phyloP scores from a whole-genome alignment of 805 yeast genomes.

The Hanseniaspora taiwanica region DNA sequence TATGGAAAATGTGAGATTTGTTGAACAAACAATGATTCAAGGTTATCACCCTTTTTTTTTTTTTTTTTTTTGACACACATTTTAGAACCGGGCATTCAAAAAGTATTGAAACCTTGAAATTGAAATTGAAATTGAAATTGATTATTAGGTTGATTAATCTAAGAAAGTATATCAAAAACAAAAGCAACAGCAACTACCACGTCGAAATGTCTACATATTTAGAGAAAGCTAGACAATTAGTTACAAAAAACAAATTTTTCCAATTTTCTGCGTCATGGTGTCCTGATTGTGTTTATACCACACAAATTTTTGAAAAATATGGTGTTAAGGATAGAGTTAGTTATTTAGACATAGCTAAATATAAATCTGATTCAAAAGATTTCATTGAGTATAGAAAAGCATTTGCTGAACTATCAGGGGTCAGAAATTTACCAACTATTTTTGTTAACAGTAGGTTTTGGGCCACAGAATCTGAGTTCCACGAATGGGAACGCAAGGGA shows the following conservation, averaged over 20 bases:
- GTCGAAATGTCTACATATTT: slow-evolving; percentile 3
- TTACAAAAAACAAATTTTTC: slow-evolving; percentile 29
- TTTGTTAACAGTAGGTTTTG: slow-evolving; percentile 21
- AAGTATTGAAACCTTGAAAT: too few relatives aligned
- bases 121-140: too few relatives aligned
- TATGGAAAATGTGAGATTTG: too few relatives aligned
- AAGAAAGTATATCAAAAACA: not conserved
- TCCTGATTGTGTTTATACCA: slow-evolving; percentile 61
- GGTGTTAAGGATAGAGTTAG: slow-evolving; percentile 36
- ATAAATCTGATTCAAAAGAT: slow-evolving; percentile 11
- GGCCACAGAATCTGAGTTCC: slow-evolving; percentile 23
- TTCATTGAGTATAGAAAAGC: slow-evolving; percentile 22
- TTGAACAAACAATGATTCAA: too few relatives aligned
- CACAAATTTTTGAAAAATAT: slow-evolving; percentile 39
- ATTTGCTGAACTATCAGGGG: slow-evolving; percentile 17
- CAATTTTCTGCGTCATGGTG: slow-evolving; percentile 67
- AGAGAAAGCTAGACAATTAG: slow-evolving; percentile 5
- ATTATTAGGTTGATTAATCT: too few relatives aligned
- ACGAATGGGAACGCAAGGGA: slow-evolving; percentile 16
- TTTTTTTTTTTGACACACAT: too few relatives aligned
- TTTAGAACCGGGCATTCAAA: too few relatives aligned
- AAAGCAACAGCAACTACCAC: not conserved
- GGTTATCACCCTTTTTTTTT: too few relatives aligned
- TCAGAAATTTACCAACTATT: slow-evolving; percentile 22
- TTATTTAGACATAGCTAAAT: slow-evolving; percentile 34